Conservation (phyloP, 257 asterid species). For the Eustoma russellianum region DNA sequence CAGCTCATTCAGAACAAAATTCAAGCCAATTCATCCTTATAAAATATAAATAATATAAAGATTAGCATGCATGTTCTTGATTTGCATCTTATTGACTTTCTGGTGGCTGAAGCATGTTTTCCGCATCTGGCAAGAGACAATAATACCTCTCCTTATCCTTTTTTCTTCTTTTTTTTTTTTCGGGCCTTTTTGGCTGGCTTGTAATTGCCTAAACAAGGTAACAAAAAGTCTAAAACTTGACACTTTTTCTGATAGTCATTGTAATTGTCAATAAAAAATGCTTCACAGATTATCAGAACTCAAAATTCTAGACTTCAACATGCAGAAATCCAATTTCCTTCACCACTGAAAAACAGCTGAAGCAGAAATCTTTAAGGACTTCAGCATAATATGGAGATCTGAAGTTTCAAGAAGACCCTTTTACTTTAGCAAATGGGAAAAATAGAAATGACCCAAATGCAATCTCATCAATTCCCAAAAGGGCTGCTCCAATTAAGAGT, state of each 20-base stretch:
- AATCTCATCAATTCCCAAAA: constrained; percentile 11
- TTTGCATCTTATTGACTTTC: constrained; percentile 1
- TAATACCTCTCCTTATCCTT: too few species aligned
- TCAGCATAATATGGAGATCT: constrained; percentile 25
- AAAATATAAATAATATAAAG: background rate
- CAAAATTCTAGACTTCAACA: constrained; percentile 23
- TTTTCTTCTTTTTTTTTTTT: too few species aligned
- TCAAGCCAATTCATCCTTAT: background rate
- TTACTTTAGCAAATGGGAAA: constrained; percentile 4
- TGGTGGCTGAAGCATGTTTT: background rate
- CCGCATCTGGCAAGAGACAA: background rate
- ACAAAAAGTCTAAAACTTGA: too few species aligned
- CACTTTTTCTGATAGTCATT: too few species aligned
- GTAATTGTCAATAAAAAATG: too few species aligned
- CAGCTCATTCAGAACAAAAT: constrained; percentile 2
- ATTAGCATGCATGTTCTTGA: background rate
- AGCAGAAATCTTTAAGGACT: constrained; percentile 11
- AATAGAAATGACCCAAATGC: constrained; percentile 17
- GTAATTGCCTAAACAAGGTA: too few species aligned
- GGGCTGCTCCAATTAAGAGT: constrained; percentile 1
- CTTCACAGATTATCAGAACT: constrained; percentile 17
- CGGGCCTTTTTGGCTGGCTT: too few species aligned
- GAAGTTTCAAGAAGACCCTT: constrained; percentile 31
- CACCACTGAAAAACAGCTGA: constrained; percentile 1
- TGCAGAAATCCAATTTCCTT: constrained; percentile 25